Percentiles rank a stretch among this genome's conserved stretches.
phyloP scores from a whole-genome alignment of 805 yeast species.

The Saccharomycopsis amapae region DNA sequence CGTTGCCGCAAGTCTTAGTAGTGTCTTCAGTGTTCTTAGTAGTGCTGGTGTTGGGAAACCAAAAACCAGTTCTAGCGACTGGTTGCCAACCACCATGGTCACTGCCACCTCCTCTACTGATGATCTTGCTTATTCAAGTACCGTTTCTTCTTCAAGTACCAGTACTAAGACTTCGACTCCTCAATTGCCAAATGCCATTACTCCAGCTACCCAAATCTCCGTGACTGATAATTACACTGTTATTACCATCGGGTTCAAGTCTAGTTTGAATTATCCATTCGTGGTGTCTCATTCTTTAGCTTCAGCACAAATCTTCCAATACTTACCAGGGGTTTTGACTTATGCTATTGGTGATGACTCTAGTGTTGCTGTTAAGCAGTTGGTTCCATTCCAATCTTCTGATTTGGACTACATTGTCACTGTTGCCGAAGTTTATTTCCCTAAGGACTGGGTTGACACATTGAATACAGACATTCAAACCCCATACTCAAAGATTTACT shows the following conservation, averaged over 20 bases:
- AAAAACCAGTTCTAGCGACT: no score
- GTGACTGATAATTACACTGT: conserved; percentile 37
- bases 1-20: background rate
- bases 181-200: conserved; percentile 18
- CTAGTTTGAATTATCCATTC: conserved; percentile 75
- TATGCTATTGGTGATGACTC: conserved; percentile 43
- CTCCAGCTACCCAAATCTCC: conserved; percentile 17
- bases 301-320: conserved; percentile 79
- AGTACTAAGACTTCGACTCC: conserved; percentile 9
- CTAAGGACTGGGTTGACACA: conserved; percentile 39
- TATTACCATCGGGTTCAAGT: conserved; percentile 71
- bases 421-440: conserved; percentile 83
- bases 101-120: conserved; percentile 20
- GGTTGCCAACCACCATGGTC: conserved; percentile 41
- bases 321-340: conserved; percentile 68
- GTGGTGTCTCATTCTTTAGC: conserved; percentile 66
- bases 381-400: conserved; percentile 65
- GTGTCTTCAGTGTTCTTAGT: background rate
- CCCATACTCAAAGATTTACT: conserved; percentile 51
- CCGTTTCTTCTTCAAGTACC: conserved; percentile 5
- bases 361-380: conserved; percentile 43
- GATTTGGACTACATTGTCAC: conserved; percentile 63
- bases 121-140: conserved; percentile 23
- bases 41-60: background rate
- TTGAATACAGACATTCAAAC: conserved; percentile 46